phyloP scores from a whole-genome alignment of 139 green algal genomes.

The Pseudopediastrum boryanum region DNA sequence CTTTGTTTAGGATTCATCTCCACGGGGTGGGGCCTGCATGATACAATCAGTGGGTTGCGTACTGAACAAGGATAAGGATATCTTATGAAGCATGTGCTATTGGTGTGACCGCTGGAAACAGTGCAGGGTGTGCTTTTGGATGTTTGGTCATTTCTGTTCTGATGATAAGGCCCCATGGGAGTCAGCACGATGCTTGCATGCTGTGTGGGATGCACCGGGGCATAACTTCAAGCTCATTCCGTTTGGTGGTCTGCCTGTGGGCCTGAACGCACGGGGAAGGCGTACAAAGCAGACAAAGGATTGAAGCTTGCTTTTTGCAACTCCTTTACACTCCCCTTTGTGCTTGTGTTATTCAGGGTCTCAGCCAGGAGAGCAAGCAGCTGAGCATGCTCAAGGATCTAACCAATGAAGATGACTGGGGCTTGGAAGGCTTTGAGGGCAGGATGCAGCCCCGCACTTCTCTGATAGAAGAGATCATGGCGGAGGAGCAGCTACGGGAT shows the following conservation, averaged over 20 bases:
- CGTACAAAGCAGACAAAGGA: neutral
- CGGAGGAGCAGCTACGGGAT: neutral
- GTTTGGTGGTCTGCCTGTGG: neutral
- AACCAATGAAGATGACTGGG: constrained; percentile 34
- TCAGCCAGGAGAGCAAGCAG: neutral
- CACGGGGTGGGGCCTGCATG: neutral
- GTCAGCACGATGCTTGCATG: no score
- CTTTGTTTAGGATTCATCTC: no score
- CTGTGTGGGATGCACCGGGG: neutral
- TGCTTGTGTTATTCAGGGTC: neutral
- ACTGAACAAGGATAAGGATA: neutral
- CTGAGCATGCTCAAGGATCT: constrained; percentile 19
- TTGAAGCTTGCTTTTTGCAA: neutral
- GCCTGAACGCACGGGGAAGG: no score
- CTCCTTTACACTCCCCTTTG: neutral
- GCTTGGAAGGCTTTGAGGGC: constrained; percentile 14
- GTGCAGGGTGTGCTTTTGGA: no score
- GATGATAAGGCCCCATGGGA: no score
- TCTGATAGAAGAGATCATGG: constrained; percentile 11
- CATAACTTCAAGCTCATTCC: neutral
- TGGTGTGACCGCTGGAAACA: no score
- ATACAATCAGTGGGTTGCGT: neutral
- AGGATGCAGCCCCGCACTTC: neutral
- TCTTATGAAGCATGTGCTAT: neutral
- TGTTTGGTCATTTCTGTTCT: no score